Conservation (phyloP, 768 basidiomycete genomes). For the Kwoniella shandongensis region DNA sequence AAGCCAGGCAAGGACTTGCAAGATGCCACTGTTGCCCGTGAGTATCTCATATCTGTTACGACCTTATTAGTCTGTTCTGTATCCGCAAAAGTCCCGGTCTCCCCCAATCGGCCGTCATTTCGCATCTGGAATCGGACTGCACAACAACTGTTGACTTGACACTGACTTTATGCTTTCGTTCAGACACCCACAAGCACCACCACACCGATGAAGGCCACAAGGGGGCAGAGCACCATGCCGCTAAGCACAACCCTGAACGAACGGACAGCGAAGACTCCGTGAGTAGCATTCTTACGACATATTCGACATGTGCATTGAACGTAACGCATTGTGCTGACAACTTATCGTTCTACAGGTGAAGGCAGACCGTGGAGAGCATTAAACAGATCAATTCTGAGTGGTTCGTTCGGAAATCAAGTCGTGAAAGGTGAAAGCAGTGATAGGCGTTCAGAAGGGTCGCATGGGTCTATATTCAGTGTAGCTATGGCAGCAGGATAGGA, state of each 20-base stretch:
- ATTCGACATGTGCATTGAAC: not conserved
- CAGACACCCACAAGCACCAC: constrained; percentile 28
- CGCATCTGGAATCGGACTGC: too few species aligned
- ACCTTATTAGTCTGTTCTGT: too few species aligned
- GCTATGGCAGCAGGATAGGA: not conserved
- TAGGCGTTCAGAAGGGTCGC: too few species aligned
- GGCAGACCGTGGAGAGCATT: constrained; percentile 34
- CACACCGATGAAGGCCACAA: constrained; percentile 26
- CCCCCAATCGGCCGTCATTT: too few species aligned
- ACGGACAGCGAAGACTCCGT: constrained; percentile 32
- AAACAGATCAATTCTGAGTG: too few species aligned
- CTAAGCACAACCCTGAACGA: constrained; percentile 12
- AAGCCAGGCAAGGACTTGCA: constrained; percentile 43
- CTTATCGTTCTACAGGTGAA: constrained; percentile 21
- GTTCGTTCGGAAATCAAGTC: too few species aligned
- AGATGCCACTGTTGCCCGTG: constrained; percentile 39
- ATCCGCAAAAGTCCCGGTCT: too few species aligned
- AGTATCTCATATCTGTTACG: too few species aligned
- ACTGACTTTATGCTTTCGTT: not conserved
- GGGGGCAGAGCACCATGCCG: constrained; percentile 20
- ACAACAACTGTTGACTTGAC: too few species aligned
- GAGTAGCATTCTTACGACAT: constrained; percentile 9
- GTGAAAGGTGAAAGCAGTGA: too few species aligned
- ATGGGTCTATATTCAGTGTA: too few species aligned
- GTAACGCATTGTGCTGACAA: not conserved